phyloP scores from a whole-genome alignment of 495 filamentous ascomycete genomes.

The Xylaria curta region DNA sequence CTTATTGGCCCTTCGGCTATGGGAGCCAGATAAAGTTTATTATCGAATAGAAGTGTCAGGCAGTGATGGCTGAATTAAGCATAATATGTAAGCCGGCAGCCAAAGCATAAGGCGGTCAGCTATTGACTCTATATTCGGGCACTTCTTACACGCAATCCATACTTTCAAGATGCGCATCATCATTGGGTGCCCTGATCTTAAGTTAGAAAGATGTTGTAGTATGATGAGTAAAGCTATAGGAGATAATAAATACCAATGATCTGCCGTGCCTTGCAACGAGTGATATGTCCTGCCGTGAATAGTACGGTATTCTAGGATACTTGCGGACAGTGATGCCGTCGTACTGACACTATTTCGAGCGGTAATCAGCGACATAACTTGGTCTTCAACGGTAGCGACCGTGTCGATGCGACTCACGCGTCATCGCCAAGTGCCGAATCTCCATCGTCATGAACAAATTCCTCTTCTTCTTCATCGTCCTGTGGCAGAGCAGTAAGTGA shows the following conservation, averaged over 20 bases:
- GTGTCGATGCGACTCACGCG: slow-evolving; percentile 32
- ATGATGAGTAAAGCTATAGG: not conserved
- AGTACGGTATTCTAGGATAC: slow-evolving; percentile 53
- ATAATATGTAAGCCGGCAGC: slow-evolving; percentile 4
- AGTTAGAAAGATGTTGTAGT: slow-evolving; percentile 12
- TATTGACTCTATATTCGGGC: slow-evolving; percentile 28
- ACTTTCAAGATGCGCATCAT: slow-evolving; percentile 33
- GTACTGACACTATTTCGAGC: slow-evolving; percentile 32
- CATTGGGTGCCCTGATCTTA: slow-evolving; percentile 36
- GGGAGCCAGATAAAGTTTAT: slow-evolving; percentile 64
- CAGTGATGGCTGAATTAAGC: slow-evolving; percentile 40
- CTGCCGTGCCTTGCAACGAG: slow-evolving; percentile 38
- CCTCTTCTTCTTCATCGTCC: slow-evolving; percentile 30
- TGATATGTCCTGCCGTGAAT: slow-evolving; percentile 51
- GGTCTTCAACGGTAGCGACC: not conserved
- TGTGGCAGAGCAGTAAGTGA: slow-evolving; percentile 15
- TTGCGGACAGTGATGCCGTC: slow-evolving; percentile 54
- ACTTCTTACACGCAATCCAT: slow-evolving; percentile 37
- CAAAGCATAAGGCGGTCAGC: not conserved
- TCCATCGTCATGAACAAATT: slow-evolving; percentile 26
- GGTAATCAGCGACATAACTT: slow-evolving; percentile 18
- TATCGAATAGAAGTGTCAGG: slow-evolving; percentile 43
- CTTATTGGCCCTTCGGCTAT: slow-evolving; percentile 48
- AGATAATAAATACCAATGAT: slow-evolving; percentile 23
- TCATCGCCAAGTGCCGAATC: slow-evolving; percentile 41